These are phyloP conservation scores for Xylaria sp. DNA, from an alignment of 2,329 filamentous ascomycete genomes.

Conservation along the genomic window DNA sequence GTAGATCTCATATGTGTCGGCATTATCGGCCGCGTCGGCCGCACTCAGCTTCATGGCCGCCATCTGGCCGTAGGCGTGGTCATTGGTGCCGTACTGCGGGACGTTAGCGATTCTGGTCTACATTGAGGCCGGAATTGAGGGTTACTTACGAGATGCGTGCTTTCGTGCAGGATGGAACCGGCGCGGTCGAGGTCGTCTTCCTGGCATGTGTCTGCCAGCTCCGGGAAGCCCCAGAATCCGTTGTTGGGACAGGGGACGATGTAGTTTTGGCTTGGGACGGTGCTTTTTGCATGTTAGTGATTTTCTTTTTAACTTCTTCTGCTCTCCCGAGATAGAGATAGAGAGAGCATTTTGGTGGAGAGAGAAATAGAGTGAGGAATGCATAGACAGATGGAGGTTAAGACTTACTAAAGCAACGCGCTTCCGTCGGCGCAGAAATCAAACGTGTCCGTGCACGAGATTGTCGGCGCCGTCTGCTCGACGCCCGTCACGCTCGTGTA, in stretches of 20 bases:
- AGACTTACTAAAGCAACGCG: constrained; percentile 18
- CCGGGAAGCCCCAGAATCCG: constrained; percentile 16
- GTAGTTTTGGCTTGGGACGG: constrained; percentile 16
- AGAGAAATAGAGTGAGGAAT: no score
- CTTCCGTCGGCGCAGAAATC: constrained; percentile 13
- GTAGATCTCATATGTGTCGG: constrained; percentile 22
- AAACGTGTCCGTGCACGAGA: constrained; percentile 19
- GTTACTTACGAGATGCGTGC: constrained; percentile 16
- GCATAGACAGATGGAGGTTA: not conserved
- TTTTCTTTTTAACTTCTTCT: no score
- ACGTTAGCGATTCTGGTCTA: not conserved
- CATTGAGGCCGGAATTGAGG: no score
- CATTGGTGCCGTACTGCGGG: constrained; percentile 19
- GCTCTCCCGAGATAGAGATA: no score
- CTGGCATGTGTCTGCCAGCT: constrained; percentile 11
- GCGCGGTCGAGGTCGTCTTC: constrained; percentile 21
- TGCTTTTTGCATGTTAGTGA: constrained; percentile 10
- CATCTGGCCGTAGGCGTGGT: constrained; percentile 18
- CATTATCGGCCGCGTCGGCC: constrained; percentile 19
- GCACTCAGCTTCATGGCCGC: constrained; percentile 16
- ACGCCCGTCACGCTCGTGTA: constrained; percentile 17
- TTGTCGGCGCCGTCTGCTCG: constrained; percentile 18
- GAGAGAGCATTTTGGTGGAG: no score
- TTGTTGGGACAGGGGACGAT: constrained; percentile 18
- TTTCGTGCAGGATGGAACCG: constrained; percentile 21